These are phyloP conservation scores for Chiua sp. DNA, from an alignment of 1,284 basidiomycete genomes.

Conservation along the genomic window DNA sequence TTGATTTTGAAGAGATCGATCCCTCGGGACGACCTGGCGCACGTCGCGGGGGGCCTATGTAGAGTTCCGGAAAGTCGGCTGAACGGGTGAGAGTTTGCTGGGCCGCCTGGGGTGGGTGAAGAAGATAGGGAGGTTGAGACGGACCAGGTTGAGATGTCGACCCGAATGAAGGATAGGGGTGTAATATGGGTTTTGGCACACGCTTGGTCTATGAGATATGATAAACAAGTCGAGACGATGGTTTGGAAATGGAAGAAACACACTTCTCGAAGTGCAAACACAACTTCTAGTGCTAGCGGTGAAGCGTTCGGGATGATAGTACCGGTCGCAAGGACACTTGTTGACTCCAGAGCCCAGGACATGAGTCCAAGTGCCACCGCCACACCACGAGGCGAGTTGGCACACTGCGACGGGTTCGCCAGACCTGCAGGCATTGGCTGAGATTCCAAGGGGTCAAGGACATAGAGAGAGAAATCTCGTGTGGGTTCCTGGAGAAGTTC, in stretches of 20 bases:
- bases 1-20: conserved; percentile 31
- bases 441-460: conserved; percentile 76
- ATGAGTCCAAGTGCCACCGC: conserved; percentile 74
- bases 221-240: no score
- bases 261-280: conserved; percentile 73
- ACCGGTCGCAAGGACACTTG: conserved; percentile 54
- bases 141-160: conserved; percentile 12
- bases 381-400: conserved; percentile 49
- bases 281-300: conserved; percentile 64
- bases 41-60: conserved; percentile 39
- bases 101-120: conserved; percentile 13
- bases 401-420: conserved; percentile 30
- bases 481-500: conserved; percentile 63
- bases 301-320: conserved; percentile 54
- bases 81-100: conserved; percentile 35
- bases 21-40: conserved; percentile 37
- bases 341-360: conserved; percentile 60
- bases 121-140: conserved; percentile 13
- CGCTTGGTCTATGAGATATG: conserved; percentile 38
- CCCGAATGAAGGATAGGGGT: conserved; percentile 33
- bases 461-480: conserved; percentile 75
- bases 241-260: conserved; percentile 23
- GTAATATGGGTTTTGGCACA: conserved; percentile 37
- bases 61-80: conserved; percentile 38
- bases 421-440: conserved; percentile 52